Percentiles rank a stretch among this genome's conserved stretches.
Evolutionary conservation across 768 basidiomycete species (phyloP).

Genomic region (Phaeolepiota aurea): DNA sequence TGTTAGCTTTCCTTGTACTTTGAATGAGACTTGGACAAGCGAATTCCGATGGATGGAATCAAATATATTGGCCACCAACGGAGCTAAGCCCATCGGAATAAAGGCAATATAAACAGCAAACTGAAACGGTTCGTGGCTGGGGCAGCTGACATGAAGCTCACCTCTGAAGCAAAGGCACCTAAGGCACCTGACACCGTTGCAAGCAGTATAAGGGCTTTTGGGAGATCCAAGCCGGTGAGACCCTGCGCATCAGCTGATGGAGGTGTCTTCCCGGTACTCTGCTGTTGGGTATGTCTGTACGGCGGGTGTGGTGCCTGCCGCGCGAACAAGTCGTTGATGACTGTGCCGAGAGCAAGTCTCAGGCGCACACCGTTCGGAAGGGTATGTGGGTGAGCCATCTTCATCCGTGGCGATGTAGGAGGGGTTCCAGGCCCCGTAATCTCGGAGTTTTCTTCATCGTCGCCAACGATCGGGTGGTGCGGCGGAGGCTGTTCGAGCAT

Average conservation of each 20-base stretch:
- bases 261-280: constrained; percentile 13
- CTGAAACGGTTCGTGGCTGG: no score
- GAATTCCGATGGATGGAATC: no score
- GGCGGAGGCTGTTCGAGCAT: constrained; percentile 79
- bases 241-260: constrained; percentile 14
- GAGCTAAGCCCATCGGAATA: no score
- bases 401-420: constrained; percentile 40
- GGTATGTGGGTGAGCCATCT: constrained; percentile 42
- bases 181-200: constrained; percentile 20
- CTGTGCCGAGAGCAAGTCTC: constrained; percentile 63
- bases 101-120: no score
- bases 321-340: constrained; percentile 78
- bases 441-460: constrained; percentile 31
- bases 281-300: constrained; percentile 29
- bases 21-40: no score
- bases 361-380: constrained; percentile 79
- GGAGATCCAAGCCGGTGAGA: constrained; percentile 13
- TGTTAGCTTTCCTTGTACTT: no score
- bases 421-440: constrained; percentile 22
- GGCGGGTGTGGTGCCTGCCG: constrained; percentile 55
- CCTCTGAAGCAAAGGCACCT: no score
- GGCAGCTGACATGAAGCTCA: no score
- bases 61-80: no score
- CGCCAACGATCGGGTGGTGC: constrained; percentile 46
- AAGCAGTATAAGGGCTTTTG: constrained; percentile 16